Percentiles rank a stretch among this genome's conserved stretches.
Evolutionary conservation across 768 basidiomycete genomes (phyloP).

Genomic region (Tulasnella sp.): DNA sequence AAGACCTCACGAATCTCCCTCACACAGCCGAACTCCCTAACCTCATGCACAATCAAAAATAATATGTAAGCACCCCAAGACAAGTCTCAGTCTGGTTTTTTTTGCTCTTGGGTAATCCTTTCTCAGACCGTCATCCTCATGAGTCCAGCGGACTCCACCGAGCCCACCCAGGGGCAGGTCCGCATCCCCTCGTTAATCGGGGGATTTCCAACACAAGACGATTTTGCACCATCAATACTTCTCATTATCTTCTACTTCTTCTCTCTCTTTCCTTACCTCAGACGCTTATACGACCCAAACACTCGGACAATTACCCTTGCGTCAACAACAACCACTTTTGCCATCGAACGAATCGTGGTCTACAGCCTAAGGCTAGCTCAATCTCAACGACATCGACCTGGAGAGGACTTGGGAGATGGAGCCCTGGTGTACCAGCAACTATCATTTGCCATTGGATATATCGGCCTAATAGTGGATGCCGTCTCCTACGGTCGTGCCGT

Average conservation of each 20-base stretch:
- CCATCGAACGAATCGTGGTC: slow-evolving; percentile 35
- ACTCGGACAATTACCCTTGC: slow-evolving; percentile 39
- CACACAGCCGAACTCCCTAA: background rate
- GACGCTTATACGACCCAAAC: slow-evolving; percentile 38
- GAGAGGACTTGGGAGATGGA: background rate
- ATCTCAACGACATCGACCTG: background rate
- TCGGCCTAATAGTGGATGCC: background rate
- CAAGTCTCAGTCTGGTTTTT: background rate
- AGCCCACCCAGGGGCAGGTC: background rate
- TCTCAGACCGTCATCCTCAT: background rate
- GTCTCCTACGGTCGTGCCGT: background rate
- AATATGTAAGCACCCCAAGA: background rate
- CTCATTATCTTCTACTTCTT: slow-evolving; percentile 42
- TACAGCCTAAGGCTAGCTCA: background rate
- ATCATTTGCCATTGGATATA: background rate
- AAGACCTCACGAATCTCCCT: background rate
- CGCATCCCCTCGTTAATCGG: slow-evolving; percentile 44
- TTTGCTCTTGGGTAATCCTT: background rate
- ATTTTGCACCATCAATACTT: slow-evolving; percentile 46
- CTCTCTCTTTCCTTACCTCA: slow-evolving; percentile 39
- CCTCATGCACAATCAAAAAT: background rate
- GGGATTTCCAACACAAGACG: slow-evolving; percentile 39
- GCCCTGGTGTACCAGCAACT: background rate
- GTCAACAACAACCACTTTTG: slow-evolving; percentile 37
- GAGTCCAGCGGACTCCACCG: background rate